Conservation (phyloP, 2,329 filamentous ascomycete genomes). For the Pseudocercospora eumusae region DNA sequence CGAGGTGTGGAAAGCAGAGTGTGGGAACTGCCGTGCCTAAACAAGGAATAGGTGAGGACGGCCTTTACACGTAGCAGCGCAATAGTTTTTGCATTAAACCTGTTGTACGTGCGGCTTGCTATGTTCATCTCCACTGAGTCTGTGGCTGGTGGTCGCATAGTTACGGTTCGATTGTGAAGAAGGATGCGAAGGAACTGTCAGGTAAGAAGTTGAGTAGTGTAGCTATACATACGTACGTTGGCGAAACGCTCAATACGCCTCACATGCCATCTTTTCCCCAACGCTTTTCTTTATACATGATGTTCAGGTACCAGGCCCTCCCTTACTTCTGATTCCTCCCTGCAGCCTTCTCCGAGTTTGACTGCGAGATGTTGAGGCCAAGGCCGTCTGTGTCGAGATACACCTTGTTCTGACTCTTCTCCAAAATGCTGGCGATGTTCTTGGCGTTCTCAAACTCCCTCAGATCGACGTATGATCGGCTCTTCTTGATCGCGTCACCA, state of each 20-base stretch:
- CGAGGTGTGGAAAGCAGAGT: too few relatives aligned
- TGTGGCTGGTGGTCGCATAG: background rate
- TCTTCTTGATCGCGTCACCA: slow-evolving; percentile 99
- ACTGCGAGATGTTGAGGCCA: slow-evolving; percentile 73
- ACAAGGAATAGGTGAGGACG: too few relatives aligned
- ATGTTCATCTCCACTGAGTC: background rate
- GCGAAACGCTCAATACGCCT: background rate
- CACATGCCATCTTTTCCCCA: background rate
- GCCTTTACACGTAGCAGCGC: too few relatives aligned
- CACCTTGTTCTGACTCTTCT: slow-evolving; percentile 90
- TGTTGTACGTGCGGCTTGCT: background rate
- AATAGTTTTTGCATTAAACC: too few relatives aligned
- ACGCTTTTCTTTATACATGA: slow-evolving; percentile 13
- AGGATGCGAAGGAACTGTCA: background rate
- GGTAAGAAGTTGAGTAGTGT: slow-evolving; percentile 19
- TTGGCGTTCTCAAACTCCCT: slow-evolving; percentile 97
- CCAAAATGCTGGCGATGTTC: slow-evolving; percentile 81
- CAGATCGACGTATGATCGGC: slow-evolving; percentile 90
- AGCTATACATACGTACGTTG: slow-evolving; percentile 16
- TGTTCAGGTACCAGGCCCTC: background rate
- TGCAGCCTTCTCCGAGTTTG: slow-evolving; percentile 23
- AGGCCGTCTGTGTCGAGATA: slow-evolving; percentile 89
- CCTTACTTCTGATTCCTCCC: slow-evolving; percentile 9
- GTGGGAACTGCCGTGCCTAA: too few relatives aligned
- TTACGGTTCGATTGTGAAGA: background rate